These are phyloP conservation scores for Raphanus raphanistrum DNA, from an alignment of 345 rosid genomes.

Conservation along the genomic window DNA sequence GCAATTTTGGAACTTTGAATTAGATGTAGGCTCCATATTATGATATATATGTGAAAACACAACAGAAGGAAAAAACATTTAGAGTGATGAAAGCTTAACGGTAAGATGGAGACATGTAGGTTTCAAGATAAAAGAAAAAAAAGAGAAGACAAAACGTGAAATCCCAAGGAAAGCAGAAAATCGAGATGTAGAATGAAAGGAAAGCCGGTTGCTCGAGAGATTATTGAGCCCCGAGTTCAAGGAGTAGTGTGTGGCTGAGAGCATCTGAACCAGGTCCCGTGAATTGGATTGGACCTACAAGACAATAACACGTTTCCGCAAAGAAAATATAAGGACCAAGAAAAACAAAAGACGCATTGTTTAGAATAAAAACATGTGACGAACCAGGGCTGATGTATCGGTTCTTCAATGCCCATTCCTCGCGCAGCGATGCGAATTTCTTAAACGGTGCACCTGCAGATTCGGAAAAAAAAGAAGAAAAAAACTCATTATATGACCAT, in stretches of 20 bases:
- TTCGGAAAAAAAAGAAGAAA: background rate
- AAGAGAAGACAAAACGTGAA: background rate
- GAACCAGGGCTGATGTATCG: constrained; percentile 90
- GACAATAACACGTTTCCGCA: background rate
- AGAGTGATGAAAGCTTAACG: background rate
- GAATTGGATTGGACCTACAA: constrained; percentile 93
- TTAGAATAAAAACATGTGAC: constrained; percentile 15
- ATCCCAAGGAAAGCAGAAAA: background rate
- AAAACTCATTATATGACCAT: background rate
- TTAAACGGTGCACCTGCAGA: constrained; percentile 85
- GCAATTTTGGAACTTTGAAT: background rate
- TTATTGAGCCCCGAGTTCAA: constrained; percentile 71
- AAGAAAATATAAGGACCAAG: background rate
- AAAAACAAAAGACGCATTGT: background rate
- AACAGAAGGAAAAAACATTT: background rate
- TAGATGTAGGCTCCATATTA: background rate
- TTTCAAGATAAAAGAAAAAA: background rate
- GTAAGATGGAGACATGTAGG: background rate
- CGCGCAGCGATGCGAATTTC: constrained; percentile 72
- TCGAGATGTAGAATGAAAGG: background rate
- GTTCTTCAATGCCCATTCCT: constrained; percentile 87
- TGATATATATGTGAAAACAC: background rate
- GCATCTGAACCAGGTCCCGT: constrained; percentile 70
- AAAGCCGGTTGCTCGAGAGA: background rate
- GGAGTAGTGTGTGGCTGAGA: constrained; percentile 67